phyloP scores from a whole-genome alignment of 768 basidiomycete species.

The Mycena galopus region DNA sequence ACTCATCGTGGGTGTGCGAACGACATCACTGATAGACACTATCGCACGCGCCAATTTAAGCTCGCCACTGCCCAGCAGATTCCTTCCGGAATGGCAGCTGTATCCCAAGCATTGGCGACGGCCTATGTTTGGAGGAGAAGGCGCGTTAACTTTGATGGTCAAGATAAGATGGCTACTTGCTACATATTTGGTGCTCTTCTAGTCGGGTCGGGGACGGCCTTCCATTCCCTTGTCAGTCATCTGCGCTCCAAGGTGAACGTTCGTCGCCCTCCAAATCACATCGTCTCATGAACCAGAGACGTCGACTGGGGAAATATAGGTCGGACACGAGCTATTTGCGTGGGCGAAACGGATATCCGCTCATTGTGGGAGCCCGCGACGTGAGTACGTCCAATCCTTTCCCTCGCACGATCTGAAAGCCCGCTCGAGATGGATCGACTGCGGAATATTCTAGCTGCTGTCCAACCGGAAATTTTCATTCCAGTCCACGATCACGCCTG shows the following conservation, averaged over 20 bases:
- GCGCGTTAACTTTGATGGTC: constrained; percentile 1
- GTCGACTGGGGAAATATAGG: not conserved
- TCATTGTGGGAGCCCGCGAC: not conserved
- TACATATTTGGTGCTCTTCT: constrained; percentile 5
- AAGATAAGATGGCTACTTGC: constrained; percentile 10
- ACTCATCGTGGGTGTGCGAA: constrained; percentile 24
- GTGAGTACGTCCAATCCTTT: not conserved
- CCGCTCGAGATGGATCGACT: not conserved
- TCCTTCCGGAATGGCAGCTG: not conserved
- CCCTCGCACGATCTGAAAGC: not conserved
- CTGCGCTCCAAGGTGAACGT: constrained; percentile 3
- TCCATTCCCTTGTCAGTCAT: constrained; percentile 2
- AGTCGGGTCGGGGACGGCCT: not conserved
- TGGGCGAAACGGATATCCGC: not conserved
- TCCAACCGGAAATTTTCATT: not conserved
- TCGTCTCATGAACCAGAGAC: constrained; percentile 14
- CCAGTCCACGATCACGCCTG: constrained; percentile 5
- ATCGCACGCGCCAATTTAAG: constrained; percentile 6
- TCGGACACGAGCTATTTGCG: not conserved
- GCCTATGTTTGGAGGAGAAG: constrained; percentile 19
- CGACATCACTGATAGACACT: constrained; percentile 22
- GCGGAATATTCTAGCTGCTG: not conserved
- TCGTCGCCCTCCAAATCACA: not conserved
- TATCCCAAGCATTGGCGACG: not conserved
- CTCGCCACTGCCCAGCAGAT: constrained; percentile 8